Percentiles rank a stretch among this genome's conserved stretches.
Conservation (phyloP, 2,329 filamentous ascomycete species). For the Arthroderma sp. region DNA sequence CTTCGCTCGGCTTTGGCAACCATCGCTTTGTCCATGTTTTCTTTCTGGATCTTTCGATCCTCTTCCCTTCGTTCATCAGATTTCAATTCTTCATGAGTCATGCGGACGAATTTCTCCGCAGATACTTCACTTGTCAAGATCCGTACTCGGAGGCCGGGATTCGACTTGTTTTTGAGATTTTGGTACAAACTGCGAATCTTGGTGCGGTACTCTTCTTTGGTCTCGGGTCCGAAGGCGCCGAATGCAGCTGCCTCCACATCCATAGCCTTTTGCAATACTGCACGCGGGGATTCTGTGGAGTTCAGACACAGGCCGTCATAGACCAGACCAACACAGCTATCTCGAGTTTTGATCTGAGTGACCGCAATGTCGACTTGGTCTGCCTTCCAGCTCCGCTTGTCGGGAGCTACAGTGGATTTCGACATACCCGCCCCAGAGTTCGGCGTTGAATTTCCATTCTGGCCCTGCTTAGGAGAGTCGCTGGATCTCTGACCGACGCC, state of each 20-base stretch:
- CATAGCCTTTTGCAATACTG: constrained; percentile 52
- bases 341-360: constrained; percentile 59
- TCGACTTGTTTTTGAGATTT: constrained; percentile 88
- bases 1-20: constrained; percentile 84
- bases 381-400: constrained; percentile 69
- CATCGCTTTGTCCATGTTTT: constrained; percentile 97
- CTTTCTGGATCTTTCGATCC: constrained; percentile 64
- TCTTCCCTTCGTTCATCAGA: constrained; percentile 65
- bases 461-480: constrained; percentile 31
- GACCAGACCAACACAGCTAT: constrained; percentile 78
- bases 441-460: constrained; percentile 44
- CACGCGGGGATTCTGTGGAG: constrained; percentile 44
- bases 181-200: constrained; percentile 89
- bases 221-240: constrained; percentile 55
- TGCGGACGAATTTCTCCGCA: constrained; percentile 62
- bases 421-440: constrained; percentile 29
- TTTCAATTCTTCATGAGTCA: constrained; percentile 86
- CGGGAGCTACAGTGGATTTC: constrained; percentile 46
- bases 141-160: constrained; percentile 59
- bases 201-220: constrained; percentile 58
- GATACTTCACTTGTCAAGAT: constrained; percentile 64
- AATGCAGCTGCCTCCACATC: constrained; percentile 68
- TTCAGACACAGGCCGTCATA: constrained; percentile 83
- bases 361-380: constrained; percentile 68
- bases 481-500: constrained; percentile 27